Percentiles rank a stretch among this genome's conserved stretches.
Conservation (phyloP, 2,329 filamentous ascomycete genomes). For the Fusarium foetens region DNA sequence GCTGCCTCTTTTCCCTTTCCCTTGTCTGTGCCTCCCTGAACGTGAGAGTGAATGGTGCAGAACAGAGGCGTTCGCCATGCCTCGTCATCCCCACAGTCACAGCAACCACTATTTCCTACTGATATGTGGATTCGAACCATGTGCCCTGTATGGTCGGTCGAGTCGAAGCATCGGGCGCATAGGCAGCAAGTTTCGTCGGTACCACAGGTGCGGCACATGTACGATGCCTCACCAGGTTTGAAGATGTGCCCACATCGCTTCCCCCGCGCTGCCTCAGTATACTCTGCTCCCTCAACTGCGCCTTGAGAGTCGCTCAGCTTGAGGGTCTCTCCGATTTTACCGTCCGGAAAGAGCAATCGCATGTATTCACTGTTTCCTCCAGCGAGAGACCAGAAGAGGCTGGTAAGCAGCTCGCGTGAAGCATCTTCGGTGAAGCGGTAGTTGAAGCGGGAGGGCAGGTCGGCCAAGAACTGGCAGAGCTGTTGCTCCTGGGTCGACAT, state of each 20-base stretch:
- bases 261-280: slow-evolving; percentile 88
- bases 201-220: slow-evolving; percentile 92
- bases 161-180: slow-evolving; percentile 93
- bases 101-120: slow-evolving; percentile 92
- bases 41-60: slow-evolving; percentile 90
- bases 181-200: slow-evolving; percentile 95
- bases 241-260: slow-evolving; percentile 98
- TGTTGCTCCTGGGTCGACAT: slow-evolving; percentile 79
- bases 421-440: slow-evolving; percentile 82
- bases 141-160: slow-evolving; percentile 93
- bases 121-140: slow-evolving; percentile 90
- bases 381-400: slow-evolving; percentile 88
- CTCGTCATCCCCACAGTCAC: slow-evolving; percentile 95
- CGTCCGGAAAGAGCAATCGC: slow-evolving; percentile 82
- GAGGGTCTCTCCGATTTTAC: slow-evolving; percentile 72
- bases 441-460: slow-evolving; percentile 76
- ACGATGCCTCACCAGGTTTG: slow-evolving; percentile 91
- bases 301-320: slow-evolving; percentile 90
- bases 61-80: slow-evolving; percentile 89
- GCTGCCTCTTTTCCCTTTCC: slow-evolving; percentile 69
- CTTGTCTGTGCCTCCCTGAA: slow-evolving; percentile 61
- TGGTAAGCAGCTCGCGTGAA: slow-evolving; percentile 75
- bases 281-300: slow-evolving; percentile 92
- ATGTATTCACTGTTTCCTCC: slow-evolving; percentile 79
- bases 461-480: slow-evolving; percentile 84